Evolutionary conservation across 2,329 filamentous ascomycete genomes (phyloP), one percentile per base, ranked within the genome.

Genomic region (Aspergillus sclerotialis): DNA sequence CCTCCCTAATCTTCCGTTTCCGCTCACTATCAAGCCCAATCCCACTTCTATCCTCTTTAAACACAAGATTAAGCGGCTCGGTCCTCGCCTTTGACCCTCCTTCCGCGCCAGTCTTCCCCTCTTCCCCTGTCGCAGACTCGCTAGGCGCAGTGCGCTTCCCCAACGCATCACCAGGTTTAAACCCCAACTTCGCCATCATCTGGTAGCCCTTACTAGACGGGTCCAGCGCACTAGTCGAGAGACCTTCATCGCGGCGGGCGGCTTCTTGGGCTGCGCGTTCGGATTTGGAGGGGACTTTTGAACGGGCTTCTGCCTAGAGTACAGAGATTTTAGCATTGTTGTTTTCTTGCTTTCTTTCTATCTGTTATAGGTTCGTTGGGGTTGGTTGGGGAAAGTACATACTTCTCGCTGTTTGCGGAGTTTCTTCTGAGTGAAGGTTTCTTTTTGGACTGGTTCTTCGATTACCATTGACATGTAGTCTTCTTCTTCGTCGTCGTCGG

Each of bases 401-500:
- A 65, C 66, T 61, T 65, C 76, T 56, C 58, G 70, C 52, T 64
- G 73, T 55, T 69, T 67, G 35, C 69, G 73, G 38, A 64, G 67
- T 33, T 70, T 69, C 35, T 72, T 71, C 52, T 84, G 77, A 1
- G 79, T 67, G 14, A 78, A 76, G 8, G 78, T 80, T 56, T 84
- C 79, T 44, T 72, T 73, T 36, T 66, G 60, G 12, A 61, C 60
- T 0, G 76, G 72, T 36, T 94, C 84, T 12, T 76, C 72, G 56
- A 98, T 89, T 10, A 80, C 73, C 90, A 98, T 96, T 50, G 82
- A 87, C 84, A 98, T 93, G 70, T 98, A 96, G 63, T 98, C 92
- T 44, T 95, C 88, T 43, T 88, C 85, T 13, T 88, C 85, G 5
- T 86, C 84, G 3, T 72, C 70, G n/a, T 30, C 23, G 26, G 32